Conservation (phyloP, 2,329 filamentous ascomycete species). For the Diaporthe ilicicola region DNA sequence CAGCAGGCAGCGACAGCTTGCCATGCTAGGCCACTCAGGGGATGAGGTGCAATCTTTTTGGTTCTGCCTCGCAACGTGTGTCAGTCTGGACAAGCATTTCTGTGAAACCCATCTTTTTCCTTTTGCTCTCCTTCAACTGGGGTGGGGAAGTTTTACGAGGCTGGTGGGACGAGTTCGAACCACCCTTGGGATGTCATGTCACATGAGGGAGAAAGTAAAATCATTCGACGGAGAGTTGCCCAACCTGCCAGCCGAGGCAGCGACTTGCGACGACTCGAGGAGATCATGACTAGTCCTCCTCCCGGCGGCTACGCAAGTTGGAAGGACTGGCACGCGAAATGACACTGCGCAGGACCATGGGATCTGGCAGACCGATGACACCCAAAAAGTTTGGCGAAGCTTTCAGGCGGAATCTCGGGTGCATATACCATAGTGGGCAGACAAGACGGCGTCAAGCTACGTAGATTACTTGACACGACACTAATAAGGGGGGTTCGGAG, state of each 20-base stretch:
- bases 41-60: not conserved
- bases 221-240: not conserved
- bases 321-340: not conserved
- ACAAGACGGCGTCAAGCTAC: not conserved
- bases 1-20: not conserved
- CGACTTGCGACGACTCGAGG: not conserved
- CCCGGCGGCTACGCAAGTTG: not conserved
- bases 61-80: conserved; percentile 1
- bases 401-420: not conserved
- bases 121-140: not conserved
- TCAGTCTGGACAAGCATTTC: not conserved
- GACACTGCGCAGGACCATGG: not conserved
- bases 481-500: not conserved
- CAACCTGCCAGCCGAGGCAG: not conserved
- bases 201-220: not conserved
- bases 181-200: not conserved
- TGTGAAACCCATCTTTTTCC: not conserved
- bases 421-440: not conserved
- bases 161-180: not conserved
- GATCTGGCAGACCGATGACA: not conserved
- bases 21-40: not conserved
- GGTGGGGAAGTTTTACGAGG: not conserved
- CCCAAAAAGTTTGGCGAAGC: conserved; percentile 5
- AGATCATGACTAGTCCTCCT: conserved; percentile 15
- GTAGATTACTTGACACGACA: not conserved